phyloP scores from a whole-genome alignment of 306 rosid genomes.

The Heteromeles arbutifolia region DNA sequence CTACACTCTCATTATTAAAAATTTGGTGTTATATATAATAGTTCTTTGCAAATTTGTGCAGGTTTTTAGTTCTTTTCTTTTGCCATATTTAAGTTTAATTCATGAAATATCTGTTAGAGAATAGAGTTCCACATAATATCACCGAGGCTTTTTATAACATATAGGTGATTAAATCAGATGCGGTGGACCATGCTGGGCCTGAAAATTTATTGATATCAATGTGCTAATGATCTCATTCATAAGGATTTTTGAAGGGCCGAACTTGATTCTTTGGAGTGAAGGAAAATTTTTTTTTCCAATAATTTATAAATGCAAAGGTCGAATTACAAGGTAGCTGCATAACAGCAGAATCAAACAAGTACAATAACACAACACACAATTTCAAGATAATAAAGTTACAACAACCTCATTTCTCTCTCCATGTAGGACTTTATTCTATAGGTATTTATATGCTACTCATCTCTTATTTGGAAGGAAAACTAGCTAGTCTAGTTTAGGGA shows the following conservation, averaged over 20 bases:
- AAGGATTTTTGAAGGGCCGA: background rate
- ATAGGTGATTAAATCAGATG: too few species aligned
- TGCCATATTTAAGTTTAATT: background rate
- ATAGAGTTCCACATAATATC: too few species aligned
- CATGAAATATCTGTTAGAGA: too few species aligned
- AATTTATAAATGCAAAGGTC: background rate
- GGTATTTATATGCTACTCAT: background rate
- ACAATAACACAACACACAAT: background rate
- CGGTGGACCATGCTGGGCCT: too few species aligned
- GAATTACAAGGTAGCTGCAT: background rate
- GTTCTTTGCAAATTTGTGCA: background rate
- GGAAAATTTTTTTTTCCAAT: background rate
- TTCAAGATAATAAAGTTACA: background rate
- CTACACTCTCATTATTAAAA: background rate
- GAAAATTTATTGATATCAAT: background rate
- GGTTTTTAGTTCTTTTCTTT: background rate
- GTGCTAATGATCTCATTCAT: background rate
- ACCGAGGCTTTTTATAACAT: too few species aligned
- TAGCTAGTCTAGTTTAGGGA: background rate
- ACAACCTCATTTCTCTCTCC: background rate
- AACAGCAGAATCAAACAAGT: background rate
- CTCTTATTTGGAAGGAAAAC: background rate
- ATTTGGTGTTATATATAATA: too few species aligned
- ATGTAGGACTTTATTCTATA: background rate
- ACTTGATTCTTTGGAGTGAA: background rate